Evolutionary conservation across 192 early-diverging fungal species (phyloP).

Genomic region (Neocallimastix lanati): DNA sequence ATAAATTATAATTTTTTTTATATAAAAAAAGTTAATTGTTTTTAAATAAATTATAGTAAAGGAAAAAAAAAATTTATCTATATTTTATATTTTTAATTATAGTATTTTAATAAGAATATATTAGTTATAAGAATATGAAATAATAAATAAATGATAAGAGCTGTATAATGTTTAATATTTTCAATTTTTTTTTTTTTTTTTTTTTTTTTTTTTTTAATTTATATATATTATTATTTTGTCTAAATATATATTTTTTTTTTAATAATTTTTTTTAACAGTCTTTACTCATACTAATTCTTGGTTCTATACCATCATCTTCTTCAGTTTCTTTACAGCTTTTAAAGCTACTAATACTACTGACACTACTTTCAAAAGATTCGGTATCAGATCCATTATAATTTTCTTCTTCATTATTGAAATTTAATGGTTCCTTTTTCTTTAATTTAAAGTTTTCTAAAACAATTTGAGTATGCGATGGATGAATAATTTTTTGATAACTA

Average conservation of each 20-base stretch:
- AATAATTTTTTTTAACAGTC: background rate
- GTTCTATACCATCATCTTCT: background rate
- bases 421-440: background rate
- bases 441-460: background rate
- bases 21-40: too few relatives aligned
- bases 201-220: background rate
- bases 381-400: background rate
- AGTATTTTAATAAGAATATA: too few relatives aligned
- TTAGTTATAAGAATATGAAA: too few relatives aligned
- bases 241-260: too few relatives aligned
- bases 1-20: too few relatives aligned
- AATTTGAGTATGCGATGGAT: background rate
- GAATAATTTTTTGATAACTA: background rate
- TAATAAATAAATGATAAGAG: too few relatives aligned
- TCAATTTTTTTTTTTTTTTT: too few relatives aligned
- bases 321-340: background rate
- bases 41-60: too few relatives aligned
- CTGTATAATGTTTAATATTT: too few relatives aligned
- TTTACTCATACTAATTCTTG: background rate
- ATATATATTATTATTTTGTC: too few relatives aligned
- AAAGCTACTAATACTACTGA: background rate
- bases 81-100: too few relatives aligned
- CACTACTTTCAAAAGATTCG: background rate
- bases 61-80: too few relatives aligned
- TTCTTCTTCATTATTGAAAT: background rate